Base-by-base conservation (phyloP, 2,329 filamentous ascomycete genomes). In the Cyphellophora europaea region DNA sequence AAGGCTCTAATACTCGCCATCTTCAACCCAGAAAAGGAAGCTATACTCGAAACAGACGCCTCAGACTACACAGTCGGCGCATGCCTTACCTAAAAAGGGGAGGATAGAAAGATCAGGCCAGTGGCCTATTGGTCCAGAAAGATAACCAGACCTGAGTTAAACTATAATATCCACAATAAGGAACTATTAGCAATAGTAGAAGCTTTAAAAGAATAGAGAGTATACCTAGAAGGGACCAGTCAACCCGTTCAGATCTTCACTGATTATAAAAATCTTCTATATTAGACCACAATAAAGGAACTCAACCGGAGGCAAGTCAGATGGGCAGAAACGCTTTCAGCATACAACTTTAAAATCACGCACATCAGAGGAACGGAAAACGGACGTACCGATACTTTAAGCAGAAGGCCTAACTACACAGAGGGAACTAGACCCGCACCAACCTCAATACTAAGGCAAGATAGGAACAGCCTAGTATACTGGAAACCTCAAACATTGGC, bases 251-350 rank as follows among this genome's bases (percentile, higher is more conserved):
- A 31, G 29, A 14, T 38, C 3, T 12, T 38, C 11, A 39, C 37
- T 16, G 40, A 52, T 37, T 36, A 56, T 38, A 47, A 51, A 33
- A 55, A 55, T 17, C 31, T 57, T 12, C 27, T 38, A 13, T 48
- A 48, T 28, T 57, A 57, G 35, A 53, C 42, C 6, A 49, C 34
- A 2, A 51, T 21, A 3, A 50, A 51, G 33, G 21, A 37, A 3
- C 30, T 57, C 5, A 56, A 48, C 36, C 18, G 34, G 32, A 27
- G 43, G 15, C 43, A 59, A 43, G 43, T 39, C 2, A 15, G 47
- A 41, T 58, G 37, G 49, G 32, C 40, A 6, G 47, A 53, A 36
- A 39, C 39, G 11, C 39, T 50, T 11, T 37, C 40, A 4, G 18
- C 33, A 30, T 50, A 48, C 30, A 42, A 53, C 32, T 53, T 55